A percentile compares a stretch with the other conserved stretches of the same genome.
phyloP scores from a whole-genome alignment of 306 rosid species.

The Castanea mollissima region DNA sequence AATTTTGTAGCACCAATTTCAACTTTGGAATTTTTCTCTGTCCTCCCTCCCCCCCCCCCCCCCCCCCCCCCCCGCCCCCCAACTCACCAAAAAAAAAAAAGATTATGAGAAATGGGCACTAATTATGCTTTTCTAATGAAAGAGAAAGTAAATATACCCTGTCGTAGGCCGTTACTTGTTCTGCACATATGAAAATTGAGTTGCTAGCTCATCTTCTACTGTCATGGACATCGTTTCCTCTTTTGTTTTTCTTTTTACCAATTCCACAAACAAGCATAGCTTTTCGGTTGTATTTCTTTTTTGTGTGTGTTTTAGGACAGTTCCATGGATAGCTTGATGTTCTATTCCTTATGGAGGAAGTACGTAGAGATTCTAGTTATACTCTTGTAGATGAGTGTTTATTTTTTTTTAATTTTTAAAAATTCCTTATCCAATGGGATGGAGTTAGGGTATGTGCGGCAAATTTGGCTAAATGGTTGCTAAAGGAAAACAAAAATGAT shows the following conservation, averaged over 20 bases:
- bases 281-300: background rate
- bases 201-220: background rate
- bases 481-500: constrained; percentile 8
- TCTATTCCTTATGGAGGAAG: background rate
- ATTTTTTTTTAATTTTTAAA: background rate
- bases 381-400: background rate
- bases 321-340: constrained; percentile 1
- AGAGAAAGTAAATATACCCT: background rate
- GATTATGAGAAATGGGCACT: background rate
- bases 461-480: constrained; percentile 13
- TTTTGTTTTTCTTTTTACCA: background rate
- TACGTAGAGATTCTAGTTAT: background rate
- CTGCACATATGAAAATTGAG: background rate
- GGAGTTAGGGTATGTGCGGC: background rate
- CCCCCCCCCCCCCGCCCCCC: too few species aligned
- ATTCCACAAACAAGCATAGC: background rate
- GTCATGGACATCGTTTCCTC: background rate
- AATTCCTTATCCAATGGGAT: background rate
- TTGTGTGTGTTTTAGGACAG: background rate
- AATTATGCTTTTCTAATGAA: background rate
- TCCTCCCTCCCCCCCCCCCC: background rate
- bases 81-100: background rate
- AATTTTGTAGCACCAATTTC: background rate
- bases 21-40: background rate
- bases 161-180: background rate